Evolutionary conservation across 805 yeast species (phyloP).

Genomic region (Hanseniaspora meyeri): DNA sequence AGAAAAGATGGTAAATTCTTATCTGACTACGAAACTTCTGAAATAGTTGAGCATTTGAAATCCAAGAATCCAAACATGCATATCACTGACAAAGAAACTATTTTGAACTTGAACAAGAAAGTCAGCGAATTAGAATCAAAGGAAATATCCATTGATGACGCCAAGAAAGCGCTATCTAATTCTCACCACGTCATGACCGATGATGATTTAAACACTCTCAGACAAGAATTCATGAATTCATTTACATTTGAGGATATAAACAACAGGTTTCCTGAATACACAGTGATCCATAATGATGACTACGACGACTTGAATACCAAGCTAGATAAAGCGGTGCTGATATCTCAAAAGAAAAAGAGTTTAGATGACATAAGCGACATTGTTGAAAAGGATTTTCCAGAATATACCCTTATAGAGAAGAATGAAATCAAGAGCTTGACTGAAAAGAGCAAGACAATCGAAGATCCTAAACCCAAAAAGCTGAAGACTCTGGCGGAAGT

Average conservation of each 20-base stretch:
- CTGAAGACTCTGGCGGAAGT: background rate
- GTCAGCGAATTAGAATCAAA: background rate
- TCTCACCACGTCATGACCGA: background rate
- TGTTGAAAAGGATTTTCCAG: constrained; percentile 8
- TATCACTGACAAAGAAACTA: background rate
- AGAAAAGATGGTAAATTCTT: constrained; percentile 7
- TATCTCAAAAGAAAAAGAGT: constrained; percentile 3
- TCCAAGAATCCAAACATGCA: background rate
- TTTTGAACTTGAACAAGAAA: background rate
- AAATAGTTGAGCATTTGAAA: background rate
- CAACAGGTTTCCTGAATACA: background rate
- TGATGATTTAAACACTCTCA: background rate
- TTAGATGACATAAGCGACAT: background rate
- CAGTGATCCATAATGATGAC: constrained; percentile 3
- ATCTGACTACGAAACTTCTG: background rate
- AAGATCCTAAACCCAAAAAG: background rate
- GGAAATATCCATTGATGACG: background rate
- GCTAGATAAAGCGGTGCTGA: background rate
- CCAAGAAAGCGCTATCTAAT: background rate
- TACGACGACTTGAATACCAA: constrained; percentile 4
- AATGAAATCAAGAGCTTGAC: background rate
- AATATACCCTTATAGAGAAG: constrained; percentile 9
- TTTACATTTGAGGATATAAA: background rate
- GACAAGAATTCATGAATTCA: background rate
- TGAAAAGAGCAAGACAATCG: background rate